Percentiles rank a stretch among this genome's conserved stretches.
These are phyloP conservation scores for Eragrostis nindensis DNA, from an alignment of 176 grass and related monocot species.

Conservation along the genomic window DNA sequence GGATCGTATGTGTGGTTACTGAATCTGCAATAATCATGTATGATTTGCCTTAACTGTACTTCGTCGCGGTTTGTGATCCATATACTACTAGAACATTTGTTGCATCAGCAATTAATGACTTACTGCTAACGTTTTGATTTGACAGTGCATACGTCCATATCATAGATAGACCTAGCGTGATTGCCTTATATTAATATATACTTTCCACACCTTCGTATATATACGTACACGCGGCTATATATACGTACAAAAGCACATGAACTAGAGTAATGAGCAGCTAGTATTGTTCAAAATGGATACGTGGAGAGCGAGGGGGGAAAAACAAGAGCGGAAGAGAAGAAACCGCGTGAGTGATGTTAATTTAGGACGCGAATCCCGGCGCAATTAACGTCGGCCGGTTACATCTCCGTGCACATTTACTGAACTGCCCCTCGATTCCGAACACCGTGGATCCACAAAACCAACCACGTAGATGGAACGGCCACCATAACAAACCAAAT, in stretches of 20 bases:
- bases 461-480: neutral
- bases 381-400: conserved; percentile 34
- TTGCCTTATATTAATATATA: too few relatives aligned
- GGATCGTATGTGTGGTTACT: too few relatives aligned
- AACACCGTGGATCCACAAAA: neutral
- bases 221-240: neutral
- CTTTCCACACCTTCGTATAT: too few relatives aligned
- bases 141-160: neutral
- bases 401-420: neutral
- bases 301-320: neutral
- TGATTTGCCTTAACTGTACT: too few relatives aligned
- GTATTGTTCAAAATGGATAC: neutral
- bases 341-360: neutral
- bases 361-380: conserved; percentile 39
- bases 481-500: neutral
- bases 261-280: neutral
- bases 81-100: too few relatives aligned
- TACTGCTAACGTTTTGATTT: too few relatives aligned
- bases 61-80: too few relatives aligned
- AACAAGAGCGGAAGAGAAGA: neutral
- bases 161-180: neutral
- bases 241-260: neutral
- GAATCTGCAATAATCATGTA: too few relatives aligned
- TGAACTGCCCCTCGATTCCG: neutral
- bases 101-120: too few relatives aligned